Conservation (phyloP, 1,284 basidiomycete genomes). For the Pterulicium gracile region DNA sequence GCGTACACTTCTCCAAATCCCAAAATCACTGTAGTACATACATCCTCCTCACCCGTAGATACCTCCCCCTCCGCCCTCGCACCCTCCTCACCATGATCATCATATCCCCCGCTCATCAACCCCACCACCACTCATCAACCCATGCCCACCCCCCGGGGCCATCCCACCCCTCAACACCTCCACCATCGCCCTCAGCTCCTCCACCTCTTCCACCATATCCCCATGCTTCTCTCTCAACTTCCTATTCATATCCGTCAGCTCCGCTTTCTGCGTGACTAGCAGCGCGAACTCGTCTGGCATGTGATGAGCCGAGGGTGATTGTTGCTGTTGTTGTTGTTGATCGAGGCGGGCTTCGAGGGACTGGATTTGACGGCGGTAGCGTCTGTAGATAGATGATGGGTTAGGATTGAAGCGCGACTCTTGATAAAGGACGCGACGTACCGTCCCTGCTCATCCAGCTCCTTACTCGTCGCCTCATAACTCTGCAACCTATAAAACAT, state of each 20-base stretch:
- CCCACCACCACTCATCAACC: conserved; percentile 12
- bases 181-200: conserved; percentile 64
- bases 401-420: conserved; percentile 8
- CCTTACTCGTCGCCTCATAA: conserved; percentile 36
- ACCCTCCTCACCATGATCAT: background rate
- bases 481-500: conserved; percentile 52
- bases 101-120: background rate
- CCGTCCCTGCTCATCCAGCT: conserved; percentile 45
- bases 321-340: conserved; percentile 23
- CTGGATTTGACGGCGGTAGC: conserved; percentile 44
- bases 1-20: too few species aligned
- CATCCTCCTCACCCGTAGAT: background rate
- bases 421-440: conserved; percentile 19
- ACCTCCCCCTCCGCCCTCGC: background rate
- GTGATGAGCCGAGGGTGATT: conserved; percentile 22
- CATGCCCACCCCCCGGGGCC: conserved; percentile 33
- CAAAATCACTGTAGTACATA: too few species aligned
- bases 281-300: conserved; percentile 25
- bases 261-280: conserved; percentile 33
- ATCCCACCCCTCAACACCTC: conserved; percentile 49
- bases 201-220: conserved; percentile 49
- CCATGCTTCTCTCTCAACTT: conserved; percentile 46
- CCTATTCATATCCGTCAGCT: conserved; percentile 34
- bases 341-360: conserved; percentile 43
- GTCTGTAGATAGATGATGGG: conserved; percentile 21